phyloP scores from a whole-genome alignment of 345 rosid species.

The Heritiera littoralis region DNA sequence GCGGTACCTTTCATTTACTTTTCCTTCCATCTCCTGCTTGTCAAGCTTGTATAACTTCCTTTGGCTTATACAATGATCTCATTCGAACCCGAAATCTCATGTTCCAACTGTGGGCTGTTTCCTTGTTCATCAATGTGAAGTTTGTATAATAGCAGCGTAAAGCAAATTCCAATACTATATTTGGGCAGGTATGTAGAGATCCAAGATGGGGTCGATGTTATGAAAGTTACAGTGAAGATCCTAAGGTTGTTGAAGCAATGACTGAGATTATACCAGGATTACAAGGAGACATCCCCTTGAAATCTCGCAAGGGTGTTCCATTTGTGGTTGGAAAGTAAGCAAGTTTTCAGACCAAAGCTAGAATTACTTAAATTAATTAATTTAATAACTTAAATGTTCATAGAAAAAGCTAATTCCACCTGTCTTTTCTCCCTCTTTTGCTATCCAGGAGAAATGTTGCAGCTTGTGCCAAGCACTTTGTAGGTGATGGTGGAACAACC shows the following conservation, averaged over 20 bases:
- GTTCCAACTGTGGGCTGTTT: neutral
- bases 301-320: conserved; percentile 41
- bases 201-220: conserved; percentile 25
- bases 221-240: conserved; percentile 26
- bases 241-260: conserved; percentile 35
- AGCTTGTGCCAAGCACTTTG: conserved; percentile 44
- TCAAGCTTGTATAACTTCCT: too few species aligned
- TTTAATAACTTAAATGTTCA: too few species aligned
- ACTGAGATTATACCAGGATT: conserved; percentile 42
- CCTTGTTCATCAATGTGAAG: neutral
- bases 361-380: too few species aligned
- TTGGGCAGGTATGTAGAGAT: conserved; percentile 22
- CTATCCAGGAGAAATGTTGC: conserved; percentile 12
- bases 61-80: neutral
- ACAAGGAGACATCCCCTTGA: conserved; percentile 43
- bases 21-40: neutral
- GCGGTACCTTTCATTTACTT: conserved; percentile 47
- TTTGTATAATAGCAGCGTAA: neutral
- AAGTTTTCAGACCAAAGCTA: neutral
- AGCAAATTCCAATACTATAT: neutral
- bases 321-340: conserved; percentile 47
- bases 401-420: neutral
- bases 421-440: neutral
- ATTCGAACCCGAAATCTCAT: neutral
- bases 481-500: conserved; percentile 65